These are phyloP conservation scores for Talaromyces amestolkiae DNA, from an alignment of 2,329 filamentous ascomycete genomes.

Conservation along the genomic window DNA sequence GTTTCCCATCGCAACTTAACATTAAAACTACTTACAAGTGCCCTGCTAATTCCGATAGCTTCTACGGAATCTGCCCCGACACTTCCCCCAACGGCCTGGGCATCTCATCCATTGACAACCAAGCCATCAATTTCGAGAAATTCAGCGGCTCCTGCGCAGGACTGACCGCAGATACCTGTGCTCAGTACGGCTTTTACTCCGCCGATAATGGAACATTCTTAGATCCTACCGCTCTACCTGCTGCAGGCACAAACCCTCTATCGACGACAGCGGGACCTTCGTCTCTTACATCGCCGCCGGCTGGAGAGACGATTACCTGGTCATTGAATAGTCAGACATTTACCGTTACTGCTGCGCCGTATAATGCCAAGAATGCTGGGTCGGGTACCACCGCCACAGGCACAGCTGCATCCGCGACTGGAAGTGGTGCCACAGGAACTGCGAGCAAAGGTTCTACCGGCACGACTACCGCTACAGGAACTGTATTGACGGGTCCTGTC, in stretches of 20 bases:
- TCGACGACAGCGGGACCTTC: slow-evolving; percentile 29
- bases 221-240: slow-evolving; percentile 23
- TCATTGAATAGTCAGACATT: slow-evolving; percentile 33
- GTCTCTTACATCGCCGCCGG: slow-evolving; percentile 33
- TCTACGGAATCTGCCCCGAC: slow-evolving; percentile 34
- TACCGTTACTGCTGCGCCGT: slow-evolving; percentile 37
- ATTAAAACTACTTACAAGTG: neutral
- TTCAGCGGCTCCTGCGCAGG: slow-evolving; percentile 18
- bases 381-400: neutral
- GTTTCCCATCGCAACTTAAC: neutral
- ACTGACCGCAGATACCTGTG: slow-evolving; percentile 23
- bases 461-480: neutral
- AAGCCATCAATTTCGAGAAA: slow-evolving; percentile 1
- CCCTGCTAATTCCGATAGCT: slow-evolving; percentile 18
- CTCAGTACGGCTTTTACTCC: slow-evolving; percentile 24
- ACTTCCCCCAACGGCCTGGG: slow-evolving; percentile 25
- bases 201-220: slow-evolving; percentile 23
- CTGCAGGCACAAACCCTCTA: slow-evolving; percentile 33
- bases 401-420: slow-evolving; percentile 1
- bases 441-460: neutral
- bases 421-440: neutral
- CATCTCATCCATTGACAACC: neutral
- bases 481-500: neutral
- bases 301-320: slow-evolving; percentile 37
- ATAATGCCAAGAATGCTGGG: slow-evolving; percentile 24